Conservation (phyloP, 1,284 basidiomycete species). For the Cutaneotrichosporon arboriforme region DNA sequence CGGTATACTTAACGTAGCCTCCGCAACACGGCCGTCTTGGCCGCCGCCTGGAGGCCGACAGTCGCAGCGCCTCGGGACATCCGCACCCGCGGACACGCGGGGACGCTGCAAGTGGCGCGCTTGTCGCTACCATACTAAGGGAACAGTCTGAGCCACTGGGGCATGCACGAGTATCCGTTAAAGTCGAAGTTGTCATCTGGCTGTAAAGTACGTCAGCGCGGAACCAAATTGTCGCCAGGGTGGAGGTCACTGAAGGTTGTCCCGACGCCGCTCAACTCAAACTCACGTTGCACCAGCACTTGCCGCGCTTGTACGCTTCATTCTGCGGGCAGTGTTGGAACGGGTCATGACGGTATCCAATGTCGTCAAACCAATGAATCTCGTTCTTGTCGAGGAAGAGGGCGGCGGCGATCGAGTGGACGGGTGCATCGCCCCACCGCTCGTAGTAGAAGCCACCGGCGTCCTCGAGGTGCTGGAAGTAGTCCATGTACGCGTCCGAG, state of each 20-base stretch:
- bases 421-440: constrained; percentile 70
- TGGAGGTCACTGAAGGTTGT: too few relatives aligned
- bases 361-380: constrained; percentile 64
- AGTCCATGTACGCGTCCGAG: constrained; percentile 65
- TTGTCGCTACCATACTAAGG: too few relatives aligned
- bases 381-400: constrained; percentile 65
- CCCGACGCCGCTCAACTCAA: neutral
- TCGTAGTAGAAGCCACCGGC: constrained; percentile 82
- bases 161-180: constrained; percentile 2
- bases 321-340: constrained; percentile 49
- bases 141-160: neutral
- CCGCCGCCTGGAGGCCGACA: too few relatives aligned
- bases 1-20: neutral
- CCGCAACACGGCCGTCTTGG: neutral
- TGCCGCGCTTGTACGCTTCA: constrained; percentile 41
- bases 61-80: too few relatives aligned
- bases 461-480: constrained; percentile 69
- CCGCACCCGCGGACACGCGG: too few relatives aligned
- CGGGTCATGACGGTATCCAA: constrained; percentile 49
- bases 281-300: constrained; percentile 46
- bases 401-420: constrained; percentile 73
- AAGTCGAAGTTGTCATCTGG: neutral
- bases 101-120: too few relatives aligned
- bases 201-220: too few relatives aligned
- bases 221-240: too few relatives aligned